Evolutionary conservation across 2,329 filamentous ascomycete genomes (phyloP), one percentile per base, ranked within the genome.

Genomic region (Penicillium sp.): DNA sequence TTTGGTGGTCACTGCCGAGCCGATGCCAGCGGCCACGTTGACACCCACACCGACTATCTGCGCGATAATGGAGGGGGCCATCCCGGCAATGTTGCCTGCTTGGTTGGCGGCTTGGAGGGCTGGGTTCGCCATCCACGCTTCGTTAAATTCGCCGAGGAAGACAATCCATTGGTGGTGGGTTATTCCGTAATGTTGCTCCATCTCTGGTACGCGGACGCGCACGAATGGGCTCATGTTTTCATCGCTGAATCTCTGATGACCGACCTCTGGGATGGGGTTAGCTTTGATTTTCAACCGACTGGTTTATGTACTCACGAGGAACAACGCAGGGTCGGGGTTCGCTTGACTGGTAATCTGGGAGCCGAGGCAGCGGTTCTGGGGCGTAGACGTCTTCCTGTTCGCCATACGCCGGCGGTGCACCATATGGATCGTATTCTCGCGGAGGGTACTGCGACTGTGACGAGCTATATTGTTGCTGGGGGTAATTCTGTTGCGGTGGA

Each of bases 91-190:
- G 16, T 65, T 55, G 3, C 66, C 64, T 2, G 63, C 61, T 4
- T 66, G 23, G 28, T 65, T 58, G 14, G 69, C 33, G 12, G 66
- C 57, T 48, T 66, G 63, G 3, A 70, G 53, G 11, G 66, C 68
- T 12, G 72, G 67, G 47, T 78, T 75, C 1, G 85, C 84, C 11
- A 86, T 84, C 2, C 80, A 83, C 38, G 79, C 77, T 1, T 84
- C 80, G 55, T 75, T 75, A 8, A 75, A 64, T 21, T 64, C 64
- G 60, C 76, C 72, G 57, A 75, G 64, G 59, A 72, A 73, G 16
- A 65, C 59, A 8, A 74, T 53, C 45, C 71, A 64, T 64, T 61
- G 57, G 9, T 57, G 21, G 2, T 33, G 23, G 33, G 45, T 12
- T 52, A 62, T 61, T 9, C 47, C 49, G 20, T 45, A 49, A 24